Evolutionary conservation across 306 rosid genomes (phyloP).

Genomic region (Senna siamea): DNA sequence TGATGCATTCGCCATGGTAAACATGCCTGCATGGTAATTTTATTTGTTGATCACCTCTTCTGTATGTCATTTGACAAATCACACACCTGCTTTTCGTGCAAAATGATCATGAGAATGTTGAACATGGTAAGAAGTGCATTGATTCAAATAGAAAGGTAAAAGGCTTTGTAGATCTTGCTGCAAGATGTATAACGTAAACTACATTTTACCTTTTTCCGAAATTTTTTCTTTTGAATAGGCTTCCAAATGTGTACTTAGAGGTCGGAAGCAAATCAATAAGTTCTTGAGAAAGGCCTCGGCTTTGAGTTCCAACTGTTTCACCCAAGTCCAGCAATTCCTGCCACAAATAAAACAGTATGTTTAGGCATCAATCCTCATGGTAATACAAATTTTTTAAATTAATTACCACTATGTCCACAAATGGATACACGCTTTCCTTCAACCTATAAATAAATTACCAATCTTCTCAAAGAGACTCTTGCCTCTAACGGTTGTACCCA

Average conservation of each 20-base stretch:
- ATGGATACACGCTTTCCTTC: too few relatives aligned
- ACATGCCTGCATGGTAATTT: slow-evolving; percentile 90
- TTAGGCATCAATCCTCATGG: slow-evolving; percentile 23
- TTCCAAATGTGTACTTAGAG: slow-evolving; percentile 67
- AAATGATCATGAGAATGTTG: slow-evolving; percentile 24
- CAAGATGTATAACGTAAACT: neutral
- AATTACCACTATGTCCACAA: too few relatives aligned
- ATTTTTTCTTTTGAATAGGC: slow-evolving; percentile 76
- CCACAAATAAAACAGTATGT: slow-evolving; percentile 29
- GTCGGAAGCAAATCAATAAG: slow-evolving; percentile 84
- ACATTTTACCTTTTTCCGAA: slow-evolving; percentile 64
- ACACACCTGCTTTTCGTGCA: slow-evolving; percentile 68
- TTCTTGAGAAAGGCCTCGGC: slow-evolving; percentile 85
- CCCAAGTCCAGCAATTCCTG: slow-evolving; percentile 90
- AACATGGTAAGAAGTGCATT: neutral
- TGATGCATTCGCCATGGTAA: slow-evolving; percentile 83
- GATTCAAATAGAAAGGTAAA: neutral
- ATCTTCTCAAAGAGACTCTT: slow-evolving; percentile 14
- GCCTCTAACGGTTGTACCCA: neutral
- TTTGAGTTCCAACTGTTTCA: slow-evolving; percentile 86
- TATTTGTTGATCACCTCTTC: slow-evolving; percentile 84
- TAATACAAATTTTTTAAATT: slow-evolving; percentile 1
- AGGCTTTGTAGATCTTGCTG: neutral
- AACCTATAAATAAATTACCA: slow-evolving; percentile 12
- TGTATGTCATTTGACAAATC: slow-evolving; percentile 87